phyloP scores from a whole-genome alignment of 169 alveolate species.

The Eimeria sp. region DNA sequence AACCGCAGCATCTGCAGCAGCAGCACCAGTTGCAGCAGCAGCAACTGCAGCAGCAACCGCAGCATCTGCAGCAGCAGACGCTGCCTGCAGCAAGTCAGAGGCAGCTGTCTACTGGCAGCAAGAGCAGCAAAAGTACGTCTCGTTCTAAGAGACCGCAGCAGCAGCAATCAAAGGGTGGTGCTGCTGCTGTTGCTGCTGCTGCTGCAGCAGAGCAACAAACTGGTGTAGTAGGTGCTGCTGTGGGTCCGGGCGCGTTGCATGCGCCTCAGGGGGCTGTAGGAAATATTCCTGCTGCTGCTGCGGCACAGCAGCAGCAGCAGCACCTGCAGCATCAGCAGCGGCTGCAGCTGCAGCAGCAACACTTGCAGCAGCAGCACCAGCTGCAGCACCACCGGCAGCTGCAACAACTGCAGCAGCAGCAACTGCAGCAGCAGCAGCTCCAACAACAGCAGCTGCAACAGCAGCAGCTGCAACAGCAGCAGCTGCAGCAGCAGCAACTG shows the following conservation, averaged over 20 bases:
- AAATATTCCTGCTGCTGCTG: conserved; percentile 35
- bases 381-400: conserved; percentile 11
- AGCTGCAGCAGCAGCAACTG: conserved; percentile 13
- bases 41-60: conserved; percentile 50
- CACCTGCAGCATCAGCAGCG: conserved; percentile 3
- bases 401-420: conserved; percentile 6
- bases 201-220: conserved; percentile 19
- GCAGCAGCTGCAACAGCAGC: conserved; percentile 28
- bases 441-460: conserved; percentile 25
- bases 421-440: conserved; percentile 25
- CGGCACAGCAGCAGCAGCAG: conserved; percentile 7
- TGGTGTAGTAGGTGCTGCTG: conserved; percentile 36
- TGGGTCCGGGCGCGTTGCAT: not conserved
- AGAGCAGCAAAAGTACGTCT: conserved; percentile 40
- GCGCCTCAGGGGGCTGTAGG: conserved; percentile 21
- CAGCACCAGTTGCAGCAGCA: conserved; percentile 50
- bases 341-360: conserved; percentile 2
- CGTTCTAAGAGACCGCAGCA: conserved; percentile 57
- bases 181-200: conserved; percentile 36
- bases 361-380: conserved; percentile 6
- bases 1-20: conserved; percentile 24
- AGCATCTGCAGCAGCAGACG: conserved; percentile 32
- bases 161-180: conserved; percentile 40
- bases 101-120: conserved; percentile 45
- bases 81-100: conserved; percentile 37